phyloP scores from a whole-genome alignment of 805 yeast species.

The Scheffersomyces amazonensis region DNA sequence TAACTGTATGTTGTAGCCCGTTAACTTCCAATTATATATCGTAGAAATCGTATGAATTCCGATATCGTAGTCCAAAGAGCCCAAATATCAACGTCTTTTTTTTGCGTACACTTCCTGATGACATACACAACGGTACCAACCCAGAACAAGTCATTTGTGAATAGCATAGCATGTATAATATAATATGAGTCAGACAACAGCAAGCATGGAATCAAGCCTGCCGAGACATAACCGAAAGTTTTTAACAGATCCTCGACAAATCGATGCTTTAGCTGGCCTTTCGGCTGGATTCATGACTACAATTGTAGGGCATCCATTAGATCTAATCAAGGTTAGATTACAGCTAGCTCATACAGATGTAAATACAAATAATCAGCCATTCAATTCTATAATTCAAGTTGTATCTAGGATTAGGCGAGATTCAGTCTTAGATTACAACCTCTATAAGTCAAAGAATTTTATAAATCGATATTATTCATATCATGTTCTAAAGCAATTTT shows the following conservation, averaged over 20 bases:
- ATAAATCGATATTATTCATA: constrained; percentile 1
- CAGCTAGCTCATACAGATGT: constrained; percentile 48
- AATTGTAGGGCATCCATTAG: constrained; percentile 82
- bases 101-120: too few species aligned
- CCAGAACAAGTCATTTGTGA: too few species aligned
- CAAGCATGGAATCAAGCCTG: too few species aligned
- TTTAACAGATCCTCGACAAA: constrained; percentile 20
- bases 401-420: constrained; percentile 16
- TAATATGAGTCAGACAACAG: too few species aligned
- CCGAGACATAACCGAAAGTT: not conserved
- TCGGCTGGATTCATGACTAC: constrained; percentile 83
- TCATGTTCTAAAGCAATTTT: constrained; percentile 34
- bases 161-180: too few species aligned
- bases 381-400: constrained; percentile 16
- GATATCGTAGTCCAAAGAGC: too few species aligned
- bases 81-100: too few species aligned
- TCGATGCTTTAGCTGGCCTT: constrained; percentile 69
- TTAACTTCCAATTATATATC: too few species aligned
- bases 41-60: too few species aligned
- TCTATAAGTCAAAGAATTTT: not conserved
- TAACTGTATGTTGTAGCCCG: too few species aligned
- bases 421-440: constrained; percentile 8
- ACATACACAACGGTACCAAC: too few species aligned
- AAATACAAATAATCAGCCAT: constrained; percentile 12
- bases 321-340: constrained; percentile 75